Evolutionary conservation across 208 protist genomes (phyloP).

Genomic region (Porcisia hertigi): DNA sequence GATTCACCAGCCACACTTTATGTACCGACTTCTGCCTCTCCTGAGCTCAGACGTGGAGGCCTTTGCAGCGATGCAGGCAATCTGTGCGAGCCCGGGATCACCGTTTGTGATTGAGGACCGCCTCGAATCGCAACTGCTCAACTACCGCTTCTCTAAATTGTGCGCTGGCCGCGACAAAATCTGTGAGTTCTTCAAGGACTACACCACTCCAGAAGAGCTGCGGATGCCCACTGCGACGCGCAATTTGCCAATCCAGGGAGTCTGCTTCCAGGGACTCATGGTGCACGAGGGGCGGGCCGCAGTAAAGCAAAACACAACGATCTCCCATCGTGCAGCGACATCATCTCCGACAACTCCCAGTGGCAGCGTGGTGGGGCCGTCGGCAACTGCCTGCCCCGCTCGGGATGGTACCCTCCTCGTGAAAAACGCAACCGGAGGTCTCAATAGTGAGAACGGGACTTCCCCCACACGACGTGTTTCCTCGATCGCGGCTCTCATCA

Average conservation of each 20-base stretch:
- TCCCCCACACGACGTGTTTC: background rate
- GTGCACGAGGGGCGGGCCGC: conserved; percentile 12
- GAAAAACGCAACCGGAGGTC: background rate
- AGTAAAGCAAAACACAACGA: background rate
- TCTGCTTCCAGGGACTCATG: conserved; percentile 67
- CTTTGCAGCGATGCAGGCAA: conserved; percentile 68
- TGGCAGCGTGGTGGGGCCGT: background rate
- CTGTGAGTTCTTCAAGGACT: conserved; percentile 62
- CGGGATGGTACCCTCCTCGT: background rate
- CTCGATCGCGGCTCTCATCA: conserved; percentile 50
- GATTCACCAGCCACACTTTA: conserved; percentile 76
- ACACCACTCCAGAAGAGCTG: conserved; percentile 46
- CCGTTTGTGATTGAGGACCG: conserved; percentile 73
- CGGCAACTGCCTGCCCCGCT: background rate
- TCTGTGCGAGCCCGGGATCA: conserved; percentile 55
- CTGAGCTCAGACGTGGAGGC: conserved; percentile 61
- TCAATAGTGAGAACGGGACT: background rate
- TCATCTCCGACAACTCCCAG: background rate
- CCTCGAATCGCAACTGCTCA: conserved; percentile 50
- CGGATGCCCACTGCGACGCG: conserved; percentile 46
- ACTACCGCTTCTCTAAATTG: conserved; percentile 47
- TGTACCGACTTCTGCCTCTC: conserved; percentile 84
- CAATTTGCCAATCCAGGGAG: conserved; percentile 50
- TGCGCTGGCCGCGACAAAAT: conserved; percentile 49
- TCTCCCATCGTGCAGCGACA: background rate